Percentiles rank a stretch among this genome's conserved stretches.
Conservation (phyloP, 1,139 yeast species). For the Zhuliangozyma parablackwelliae region DNA sequence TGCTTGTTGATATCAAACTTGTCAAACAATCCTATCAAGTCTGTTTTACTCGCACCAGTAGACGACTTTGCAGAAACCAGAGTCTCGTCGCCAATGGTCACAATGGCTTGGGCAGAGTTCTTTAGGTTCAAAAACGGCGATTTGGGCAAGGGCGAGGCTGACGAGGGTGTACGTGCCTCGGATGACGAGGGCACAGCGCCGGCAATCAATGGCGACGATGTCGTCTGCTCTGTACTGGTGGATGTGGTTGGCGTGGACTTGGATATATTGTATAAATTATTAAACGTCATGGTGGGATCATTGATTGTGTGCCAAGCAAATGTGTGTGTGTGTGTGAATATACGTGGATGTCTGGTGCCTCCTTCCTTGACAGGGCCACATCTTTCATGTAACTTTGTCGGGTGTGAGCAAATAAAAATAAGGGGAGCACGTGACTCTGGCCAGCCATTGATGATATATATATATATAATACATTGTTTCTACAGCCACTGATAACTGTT, state of each 20-base stretch:
- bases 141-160: constrained; percentile 2
- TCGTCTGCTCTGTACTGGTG: constrained; percentile 25
- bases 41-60: constrained; percentile 15
- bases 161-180: not conserved
- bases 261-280: constrained; percentile 32
- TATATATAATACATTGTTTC: too few species aligned
- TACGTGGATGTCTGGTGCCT: too few species aligned
- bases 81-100: constrained; percentile 17
- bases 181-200: not conserved
- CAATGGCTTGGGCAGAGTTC: constrained; percentile 19
- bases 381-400: too few species aligned
- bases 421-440: too few species aligned
- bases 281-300: constrained; percentile 23
- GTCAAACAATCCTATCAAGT: constrained; percentile 37
- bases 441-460: too few species aligned
- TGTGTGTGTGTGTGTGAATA: too few species aligned
- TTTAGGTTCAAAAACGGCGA: too few species aligned
- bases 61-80: constrained; percentile 1
- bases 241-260: constrained; percentile 45
- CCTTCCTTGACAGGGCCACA: too few species aligned
- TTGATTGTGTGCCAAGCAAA: too few species aligned
- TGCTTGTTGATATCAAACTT: constrained; percentile 28
- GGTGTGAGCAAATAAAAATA: too few species aligned
- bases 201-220: too few species aligned
- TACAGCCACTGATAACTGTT: too few species aligned